These are phyloP conservation scores for Kwoniella sp. DNA, from an alignment of 768 basidiomycete species.

Conservation along the genomic window DNA sequence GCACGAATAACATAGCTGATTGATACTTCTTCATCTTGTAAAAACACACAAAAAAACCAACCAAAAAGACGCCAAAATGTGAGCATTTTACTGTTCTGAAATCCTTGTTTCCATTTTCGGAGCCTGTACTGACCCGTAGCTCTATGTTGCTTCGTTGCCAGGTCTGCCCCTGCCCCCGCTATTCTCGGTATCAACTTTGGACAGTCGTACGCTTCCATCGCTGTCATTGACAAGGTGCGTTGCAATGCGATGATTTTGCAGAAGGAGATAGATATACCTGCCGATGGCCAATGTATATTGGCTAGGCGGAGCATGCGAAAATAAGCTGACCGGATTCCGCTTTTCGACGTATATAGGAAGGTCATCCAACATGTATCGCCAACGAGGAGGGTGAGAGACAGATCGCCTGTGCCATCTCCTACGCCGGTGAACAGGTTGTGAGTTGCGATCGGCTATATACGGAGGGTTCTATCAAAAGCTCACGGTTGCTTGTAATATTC, in stretches of 20 bases:
- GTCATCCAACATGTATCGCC: constrained; percentile 88
- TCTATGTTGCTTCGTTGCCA: constrained; percentile 1
- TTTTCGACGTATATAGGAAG: constrained; percentile 64
- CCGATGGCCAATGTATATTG: no score
- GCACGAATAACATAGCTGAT: not conserved
- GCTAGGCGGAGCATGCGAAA: no score
- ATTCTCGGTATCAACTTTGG: constrained; percentile 91
- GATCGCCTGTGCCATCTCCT: constrained; percentile 90
- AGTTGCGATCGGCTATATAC: no score
- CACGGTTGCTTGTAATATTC: no score
- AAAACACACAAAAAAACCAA: constrained; percentile 1
- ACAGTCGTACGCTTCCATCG: constrained; percentile 90
- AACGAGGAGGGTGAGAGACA: constrained; percentile 99
- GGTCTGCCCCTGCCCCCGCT: constrained; percentile 36
- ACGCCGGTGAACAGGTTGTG: constrained; percentile 87
- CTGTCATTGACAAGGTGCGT: constrained; percentile 86
- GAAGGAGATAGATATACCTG: no score
- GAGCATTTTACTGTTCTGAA: not conserved
- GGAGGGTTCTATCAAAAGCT: no score
- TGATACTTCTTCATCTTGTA: not conserved
- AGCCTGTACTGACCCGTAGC: not conserved
- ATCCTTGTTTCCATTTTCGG: not conserved
- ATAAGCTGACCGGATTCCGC: not conserved
- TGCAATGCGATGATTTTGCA: no score
- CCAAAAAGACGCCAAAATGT: constrained; percentile 19